These are phyloP conservation scores for Phytopythium sindhum DNA, from an alignment of 352 stramenopile species.

Conservation along the genomic window DNA sequence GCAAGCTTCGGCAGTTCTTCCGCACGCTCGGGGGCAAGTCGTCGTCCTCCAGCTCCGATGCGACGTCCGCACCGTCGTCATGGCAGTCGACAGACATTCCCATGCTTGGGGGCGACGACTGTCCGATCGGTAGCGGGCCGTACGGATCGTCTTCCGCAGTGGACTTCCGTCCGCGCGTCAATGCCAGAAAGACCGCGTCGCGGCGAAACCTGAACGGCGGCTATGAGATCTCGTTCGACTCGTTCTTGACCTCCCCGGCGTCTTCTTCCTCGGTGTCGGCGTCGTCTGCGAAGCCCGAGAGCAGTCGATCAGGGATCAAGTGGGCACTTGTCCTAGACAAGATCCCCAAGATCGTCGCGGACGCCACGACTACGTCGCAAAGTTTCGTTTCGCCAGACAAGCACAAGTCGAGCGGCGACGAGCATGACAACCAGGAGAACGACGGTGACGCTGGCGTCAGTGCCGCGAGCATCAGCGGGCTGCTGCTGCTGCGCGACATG, in stretches of 20 bases:
- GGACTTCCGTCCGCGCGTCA: constrained; percentile 15
- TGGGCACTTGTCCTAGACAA: constrained; percentile 31
- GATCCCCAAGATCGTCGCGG: constrained; percentile 42
- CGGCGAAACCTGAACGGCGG: background rate
- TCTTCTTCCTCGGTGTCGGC: background rate
- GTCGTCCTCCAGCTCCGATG: constrained; percentile 14
- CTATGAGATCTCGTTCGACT: background rate
- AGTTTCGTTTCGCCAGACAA: background rate
- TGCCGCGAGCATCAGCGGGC: background rate
- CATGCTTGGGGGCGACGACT: constrained; percentile 9
- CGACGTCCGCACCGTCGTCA: constrained; percentile 1
- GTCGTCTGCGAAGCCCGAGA: background rate
- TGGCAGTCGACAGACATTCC: background rate
- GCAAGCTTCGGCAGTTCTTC: constrained; percentile 53
- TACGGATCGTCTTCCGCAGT: constrained; percentile 34
- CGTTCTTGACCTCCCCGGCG: background rate
- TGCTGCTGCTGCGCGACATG: constrained; percentile 18
- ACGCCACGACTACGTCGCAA: constrained; percentile 18
- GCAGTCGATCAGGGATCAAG: constrained; percentile 16
- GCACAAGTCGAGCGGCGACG: background rate
- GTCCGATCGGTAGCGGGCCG: constrained; percentile 25
- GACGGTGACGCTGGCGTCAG: constrained; percentile 26
- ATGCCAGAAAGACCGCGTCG: background rate
- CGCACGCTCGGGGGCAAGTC: constrained; percentile 41
- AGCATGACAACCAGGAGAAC: constrained; percentile 10